Evolutionary conservation across 164 flowering plant genomes (phyloP).

Genomic region (Nymphaea colorata): DNA sequence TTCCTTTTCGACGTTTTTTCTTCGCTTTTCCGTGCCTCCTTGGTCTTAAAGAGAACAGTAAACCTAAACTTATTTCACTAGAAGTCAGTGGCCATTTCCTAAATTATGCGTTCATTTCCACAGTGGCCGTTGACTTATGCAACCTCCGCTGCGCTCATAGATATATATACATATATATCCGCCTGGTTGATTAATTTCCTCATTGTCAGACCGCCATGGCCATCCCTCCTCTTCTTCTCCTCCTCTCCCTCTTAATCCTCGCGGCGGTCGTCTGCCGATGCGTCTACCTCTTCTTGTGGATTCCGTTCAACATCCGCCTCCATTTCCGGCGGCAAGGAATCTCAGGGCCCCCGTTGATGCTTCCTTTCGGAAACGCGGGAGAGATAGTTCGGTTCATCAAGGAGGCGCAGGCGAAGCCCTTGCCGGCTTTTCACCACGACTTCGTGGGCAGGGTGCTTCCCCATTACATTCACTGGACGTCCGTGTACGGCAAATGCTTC

Average conservation of each 20-base stretch:
- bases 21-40: too few species aligned
- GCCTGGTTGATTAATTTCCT: too few species aligned
- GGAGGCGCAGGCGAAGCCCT: conserved; percentile 2
- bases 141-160: too few species aligned
- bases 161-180: too few species aligned
- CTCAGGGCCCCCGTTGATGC: conserved; percentile 15
- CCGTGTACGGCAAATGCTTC: conserved; percentile 7
- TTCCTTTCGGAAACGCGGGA: conserved; percentile 18
- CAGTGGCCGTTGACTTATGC: too few species aligned
- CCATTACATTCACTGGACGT: conserved; percentile 7
- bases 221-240: background rate
- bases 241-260: background rate
- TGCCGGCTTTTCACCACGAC: conserved; percentile 1
- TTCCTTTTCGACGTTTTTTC: too few species aligned
- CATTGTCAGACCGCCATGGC: background rate
- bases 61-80: too few species aligned
- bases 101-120: too few species aligned
- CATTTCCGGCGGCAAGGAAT: conserved; percentile 11
- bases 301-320: conserved; percentile 5
- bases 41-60: too few species aligned
- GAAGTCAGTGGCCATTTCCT: too few species aligned
- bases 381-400: conserved; percentile 5
- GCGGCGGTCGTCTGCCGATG: background rate
- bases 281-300: conserved; percentile 4
- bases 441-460: conserved; percentile 5